Percentiles rank a stretch among this genome's conserved stretches.
Conservation (phyloP, 2,329 filamentous ascomycete genomes). For the Chrysoporthe cubensis region DNA sequence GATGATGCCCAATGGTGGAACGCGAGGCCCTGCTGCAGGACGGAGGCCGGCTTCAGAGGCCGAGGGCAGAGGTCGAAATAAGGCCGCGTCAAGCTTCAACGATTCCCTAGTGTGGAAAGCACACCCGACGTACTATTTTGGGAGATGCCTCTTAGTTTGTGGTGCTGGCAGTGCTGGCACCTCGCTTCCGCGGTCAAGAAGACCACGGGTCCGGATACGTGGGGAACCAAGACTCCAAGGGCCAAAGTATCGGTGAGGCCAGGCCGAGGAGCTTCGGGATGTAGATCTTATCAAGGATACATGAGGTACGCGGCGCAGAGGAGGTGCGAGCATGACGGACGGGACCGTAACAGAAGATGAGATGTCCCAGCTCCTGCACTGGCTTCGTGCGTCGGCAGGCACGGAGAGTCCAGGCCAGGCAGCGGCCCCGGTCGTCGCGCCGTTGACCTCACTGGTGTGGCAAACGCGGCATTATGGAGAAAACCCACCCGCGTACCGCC, state of each 20-base stretch:
- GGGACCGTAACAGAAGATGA: neutral
- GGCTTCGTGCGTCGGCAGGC: neutral
- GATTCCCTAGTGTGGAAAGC: neutral
- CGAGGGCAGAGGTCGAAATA: neutral
- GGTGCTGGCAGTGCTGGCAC: neutral
- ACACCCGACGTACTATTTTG: neutral
- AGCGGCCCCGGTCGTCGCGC: neutral
- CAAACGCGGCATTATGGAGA: neutral
- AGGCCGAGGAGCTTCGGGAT: neutral
- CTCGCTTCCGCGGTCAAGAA: neutral
- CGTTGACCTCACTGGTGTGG: neutral
- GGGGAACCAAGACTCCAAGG: neutral
- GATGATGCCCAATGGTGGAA: neutral
- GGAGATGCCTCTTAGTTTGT: too few species aligned
- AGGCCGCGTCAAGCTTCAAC: conserved; percentile 1
- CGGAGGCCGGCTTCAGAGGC: neutral
- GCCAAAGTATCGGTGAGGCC: too few species aligned
- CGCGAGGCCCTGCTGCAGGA: neutral
- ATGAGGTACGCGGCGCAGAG: neutral
- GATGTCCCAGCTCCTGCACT: neutral
- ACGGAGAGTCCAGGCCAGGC: neutral
- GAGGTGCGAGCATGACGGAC: neutral
- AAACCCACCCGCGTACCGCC: neutral
- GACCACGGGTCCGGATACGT: neutral
- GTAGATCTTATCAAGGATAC: neutral